Evolutionary conservation across 805 yeast species (phyloP), one percentile per base, ranked within the genome.

Genomic region (Metschnikowia lunata): DNA sequence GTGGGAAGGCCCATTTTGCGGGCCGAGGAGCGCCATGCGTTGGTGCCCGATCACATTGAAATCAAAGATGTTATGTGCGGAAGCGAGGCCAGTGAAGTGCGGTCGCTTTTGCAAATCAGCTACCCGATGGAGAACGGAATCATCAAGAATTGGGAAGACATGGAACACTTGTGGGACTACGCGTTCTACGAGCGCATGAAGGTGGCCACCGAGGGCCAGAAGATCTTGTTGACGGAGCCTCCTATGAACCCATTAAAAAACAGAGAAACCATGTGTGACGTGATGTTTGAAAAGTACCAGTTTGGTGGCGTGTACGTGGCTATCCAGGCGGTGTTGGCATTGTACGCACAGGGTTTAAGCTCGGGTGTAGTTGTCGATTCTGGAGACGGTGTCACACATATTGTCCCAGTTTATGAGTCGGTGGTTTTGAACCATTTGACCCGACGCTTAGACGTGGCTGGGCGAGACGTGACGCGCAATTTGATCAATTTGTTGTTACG

Each of bases 51-150:
- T 30, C 75, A 75, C 57, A 74, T 83, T 34, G 93, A 87, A 58
- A 83, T 93, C 60, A 88, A 85, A 61, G 99, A 93, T 63, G 88
- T 93, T 57, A 93, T 93, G 99, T 90, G 97, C 59, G 99, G 99
- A 52, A 85, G 83, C 54, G 98, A 93, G 61, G 99, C 99, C 39
- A 79, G 87, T 52, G 85, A 85, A 26, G 95, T 87, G 30, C 80
- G 99, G 58, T 83, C 96, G 2, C 79, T 90, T 53, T 75, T 93
- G 48, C 96, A 93, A 67, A 80, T 93, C 45, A 82, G 90, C n/a
- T 93, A 93, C 60, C 99, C 99, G 10, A 90, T 93, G 98, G 99
- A 93, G 67, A 93, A 93, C 63, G 99, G 99, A 59, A 88, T 93
- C 58, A 91, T 93, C 63, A 85, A 83, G 61, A 88, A 63, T 66